These are phyloP conservation scores for Themeda triandra DNA, from an alignment of 176 grass and related monocot genomes.

Conservation along the genomic window DNA sequence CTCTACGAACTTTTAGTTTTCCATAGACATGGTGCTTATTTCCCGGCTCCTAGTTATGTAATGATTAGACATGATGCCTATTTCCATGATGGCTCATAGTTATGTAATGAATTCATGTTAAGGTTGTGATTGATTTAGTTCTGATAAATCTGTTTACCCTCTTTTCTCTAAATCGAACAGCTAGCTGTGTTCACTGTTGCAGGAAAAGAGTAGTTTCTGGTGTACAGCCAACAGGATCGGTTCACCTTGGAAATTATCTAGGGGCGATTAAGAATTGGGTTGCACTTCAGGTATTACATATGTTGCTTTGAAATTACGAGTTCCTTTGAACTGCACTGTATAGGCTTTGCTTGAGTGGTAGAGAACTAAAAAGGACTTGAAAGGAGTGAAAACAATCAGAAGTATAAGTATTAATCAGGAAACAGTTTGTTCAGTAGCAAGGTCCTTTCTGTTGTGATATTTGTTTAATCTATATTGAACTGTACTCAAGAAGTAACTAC, in stretches of 20 bases:
- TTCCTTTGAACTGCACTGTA: constrained; percentile 1
- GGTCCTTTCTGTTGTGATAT: not conserved
- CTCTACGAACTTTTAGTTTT: not conserved
- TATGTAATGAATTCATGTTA: not conserved
- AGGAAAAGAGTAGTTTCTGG: constrained; percentile 99
- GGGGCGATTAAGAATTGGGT: constrained; percentile 98
- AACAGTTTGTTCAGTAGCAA: not conserved
- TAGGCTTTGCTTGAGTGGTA: constrained; percentile 2
- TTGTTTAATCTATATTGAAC: constrained; percentile 2
- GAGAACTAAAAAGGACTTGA: not conserved
- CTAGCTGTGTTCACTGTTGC: constrained; percentile 3
- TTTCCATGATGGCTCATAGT: not conserved
- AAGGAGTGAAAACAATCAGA: not conserved
- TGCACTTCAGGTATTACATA: constrained; percentile 72
- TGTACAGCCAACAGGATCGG: constrained; percentile 90
- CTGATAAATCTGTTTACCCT: constrained; percentile 5
- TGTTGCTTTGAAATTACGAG: not conserved
- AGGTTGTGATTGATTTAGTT: not conserved
- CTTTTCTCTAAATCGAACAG: constrained; percentile 11
- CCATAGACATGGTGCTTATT: not conserved
- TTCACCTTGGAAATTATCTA: constrained; percentile 98
- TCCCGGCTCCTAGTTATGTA: not conserved
- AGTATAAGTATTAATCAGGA: not conserved
- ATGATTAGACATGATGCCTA: not conserved
- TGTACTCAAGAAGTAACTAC: constrained; percentile 11